A percentile compares a stretch with the other conserved stretches of the same genome.
Conservation (phyloP, 1,284 basidiomycete species). For the Trichosporon faecale region DNA sequence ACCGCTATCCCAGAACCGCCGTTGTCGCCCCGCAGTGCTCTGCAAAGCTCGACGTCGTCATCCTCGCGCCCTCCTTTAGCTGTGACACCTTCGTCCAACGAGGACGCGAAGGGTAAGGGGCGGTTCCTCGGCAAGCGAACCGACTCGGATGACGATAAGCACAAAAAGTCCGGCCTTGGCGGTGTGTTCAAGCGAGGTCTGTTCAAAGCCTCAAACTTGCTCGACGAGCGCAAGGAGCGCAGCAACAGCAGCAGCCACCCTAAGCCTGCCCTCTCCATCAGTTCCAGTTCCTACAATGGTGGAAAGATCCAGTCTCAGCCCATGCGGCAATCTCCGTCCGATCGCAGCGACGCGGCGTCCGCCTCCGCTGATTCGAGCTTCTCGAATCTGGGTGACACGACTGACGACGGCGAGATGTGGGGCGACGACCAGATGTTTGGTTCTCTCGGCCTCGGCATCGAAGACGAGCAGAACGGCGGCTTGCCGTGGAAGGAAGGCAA, state of each 20-base stretch:
- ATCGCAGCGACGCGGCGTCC: constrained; percentile 24
- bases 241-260: background rate
- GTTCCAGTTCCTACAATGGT: background rate
- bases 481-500: constrained; percentile 41
- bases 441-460: constrained; percentile 26
- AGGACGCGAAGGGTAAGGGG: constrained; percentile 23
- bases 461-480: constrained; percentile 30
- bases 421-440: constrained; percentile 20
- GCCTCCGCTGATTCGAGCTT: constrained; percentile 17
- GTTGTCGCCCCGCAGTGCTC: background rate
- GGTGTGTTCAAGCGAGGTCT: constrained; percentile 44
- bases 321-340: constrained; percentile 6
- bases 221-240: constrained; percentile 40
- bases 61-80: background rate
- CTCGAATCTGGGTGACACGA: constrained; percentile 10
- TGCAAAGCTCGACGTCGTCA: background rate
- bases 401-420: constrained; percentile 20
- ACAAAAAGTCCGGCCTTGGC: constrained; percentile 28
- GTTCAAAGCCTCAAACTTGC: constrained; percentile 32
- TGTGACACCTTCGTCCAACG: constrained; percentile 17
- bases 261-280: background rate
- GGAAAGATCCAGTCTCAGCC: constrained; percentile 4
- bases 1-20: constrained; percentile 12
- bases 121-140: constrained; percentile 16
- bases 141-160: constrained; percentile 35